Base-by-base conservation (phyloP, 768 basidiomycete species). In the Clathrus columnatus region DNA sequence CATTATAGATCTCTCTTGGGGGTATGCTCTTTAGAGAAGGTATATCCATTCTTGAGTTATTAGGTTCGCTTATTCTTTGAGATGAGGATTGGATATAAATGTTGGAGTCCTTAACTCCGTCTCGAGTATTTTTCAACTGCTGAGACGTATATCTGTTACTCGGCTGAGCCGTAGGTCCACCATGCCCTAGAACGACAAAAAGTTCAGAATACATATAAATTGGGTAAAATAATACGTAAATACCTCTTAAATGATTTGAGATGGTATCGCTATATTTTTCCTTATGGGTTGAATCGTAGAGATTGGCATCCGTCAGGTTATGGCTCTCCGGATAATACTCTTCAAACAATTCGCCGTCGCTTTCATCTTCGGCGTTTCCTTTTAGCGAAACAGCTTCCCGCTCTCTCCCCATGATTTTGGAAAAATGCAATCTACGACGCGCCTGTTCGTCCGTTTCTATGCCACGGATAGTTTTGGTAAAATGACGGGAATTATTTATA, bases 401-500 rank as follows among this genome's bases (percentile, higher is more conserved):
- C 52, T 5, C 49, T 48, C 50, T 53, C n/a, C 54, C 61, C 17
- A 55, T 55, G 26, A 20, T 64, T 61, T 29, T 62, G 66, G 10
- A 68, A 71, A 56, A 73, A 69, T 23, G 67, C 66, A 52, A 60
- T 54, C 61, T 70, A 68, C 29, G 51, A 63, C 72, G 50, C 61
- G 73, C 67, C 74, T 76, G 16, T 58, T 65, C 27, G 48, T 75
- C 75, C 5, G 82, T 80, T 63, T 85, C 82, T 48, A 69, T 73
- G 6, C 83, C 81, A 10, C 76, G 70, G 61, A 75, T 68, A 57
- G 75, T 75, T 61, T 77, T 74, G 58, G 70, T 68, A 65, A 85
- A 72, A 65, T 86, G 85, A n/a, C 80, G 65, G 47, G 69, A 73
- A 3, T 83, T 83, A 5, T 67, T 57, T 74, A 75, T 75, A 17